Evolutionary conservation across 2,329 filamentous ascomycete species (phyloP).

Genomic region (Colletotrichum gloeosporioides): DNA sequence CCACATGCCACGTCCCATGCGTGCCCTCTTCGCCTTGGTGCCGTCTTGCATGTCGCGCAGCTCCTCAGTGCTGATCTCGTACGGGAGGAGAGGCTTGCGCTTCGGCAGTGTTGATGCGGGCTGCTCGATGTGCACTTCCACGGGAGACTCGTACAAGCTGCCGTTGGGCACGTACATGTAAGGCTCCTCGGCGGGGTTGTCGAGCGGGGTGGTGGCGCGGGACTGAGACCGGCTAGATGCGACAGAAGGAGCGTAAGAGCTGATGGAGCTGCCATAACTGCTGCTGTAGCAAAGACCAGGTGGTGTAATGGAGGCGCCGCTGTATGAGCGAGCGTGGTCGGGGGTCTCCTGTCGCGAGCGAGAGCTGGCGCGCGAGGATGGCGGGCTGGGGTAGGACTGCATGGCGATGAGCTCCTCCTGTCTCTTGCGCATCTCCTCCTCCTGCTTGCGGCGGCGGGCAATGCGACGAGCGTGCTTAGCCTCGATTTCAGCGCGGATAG

Average conservation of each 20-base stretch:
- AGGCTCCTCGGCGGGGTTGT: constrained; percentile 46
- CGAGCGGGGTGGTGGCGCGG: constrained; percentile 56
- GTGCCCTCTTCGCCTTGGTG: constrained; percentile 53
- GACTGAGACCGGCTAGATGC: constrained; percentile 49
- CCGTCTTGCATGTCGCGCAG: constrained; percentile 55
- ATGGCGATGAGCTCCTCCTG: constrained; percentile 39
- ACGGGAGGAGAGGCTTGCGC: constrained; percentile 46
- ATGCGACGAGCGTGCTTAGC: constrained; percentile 56
- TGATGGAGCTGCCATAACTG: constrained; percentile 41
- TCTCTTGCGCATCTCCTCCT: constrained; percentile 38
- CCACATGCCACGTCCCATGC: constrained; percentile 55
- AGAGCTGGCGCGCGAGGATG: constrained; percentile 49
- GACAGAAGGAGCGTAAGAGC: constrained; percentile 54
- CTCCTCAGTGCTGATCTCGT: constrained; percentile 60
- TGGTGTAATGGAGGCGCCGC: constrained; percentile 42
- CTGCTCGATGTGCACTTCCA: constrained; percentile 48
- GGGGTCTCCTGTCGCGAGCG: constrained; percentile 44
- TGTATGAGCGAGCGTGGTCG: constrained; percentile 44
- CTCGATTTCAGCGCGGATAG: constrained; percentile 71
- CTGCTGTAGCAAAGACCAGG: constrained; percentile 52
- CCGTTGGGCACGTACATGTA: constrained; percentile 44
- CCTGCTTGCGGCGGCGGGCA: constrained; percentile 53
- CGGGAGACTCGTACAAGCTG: constrained; percentile 56
- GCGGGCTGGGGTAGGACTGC: constrained; percentile 49
- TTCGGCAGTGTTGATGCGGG: constrained; percentile 39